Evolutionary conservation across 768 basidiomycete genomes (phyloP), one percentile per base, ranked within the genome.

Genomic region (Erythrobasidium yunnanense): DNA sequence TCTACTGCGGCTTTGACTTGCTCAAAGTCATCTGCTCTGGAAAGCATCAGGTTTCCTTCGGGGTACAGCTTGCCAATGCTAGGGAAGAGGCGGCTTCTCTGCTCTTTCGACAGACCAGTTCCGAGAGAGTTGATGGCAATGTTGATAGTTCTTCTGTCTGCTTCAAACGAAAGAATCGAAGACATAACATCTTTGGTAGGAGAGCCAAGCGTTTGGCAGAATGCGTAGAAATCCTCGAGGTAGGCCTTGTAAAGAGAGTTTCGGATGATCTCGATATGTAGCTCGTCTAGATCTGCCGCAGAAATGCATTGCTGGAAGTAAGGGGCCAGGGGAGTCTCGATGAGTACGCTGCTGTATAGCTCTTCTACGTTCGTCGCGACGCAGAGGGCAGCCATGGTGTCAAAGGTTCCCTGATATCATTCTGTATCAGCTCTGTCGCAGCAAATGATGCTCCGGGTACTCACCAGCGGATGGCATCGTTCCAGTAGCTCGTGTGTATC

Each of bases 71-170:
- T 83, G 18, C 95, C 95, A 67, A 97, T 88, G 17, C 86, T 81
- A 4, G 95, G 95, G 82, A 93, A 97, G 38, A 99, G 83, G 73
- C 85, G 85, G 15, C 91, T 90, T 34, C 95, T 87, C 71, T 89
- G 86, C 74, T 99, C 95, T 77, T 99, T 99, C 42, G 86, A 81
- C 66, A 99, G 82, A 72, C 90, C 90, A 2, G 95, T 96, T 67
- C 86, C 87, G 78, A 97, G 93, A 13, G 95, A 97, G 81, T 99
- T 99, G 80, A 99, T 88, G 33, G 95, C 95, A 77, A 99, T 96
- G 80, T 97, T 99, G 76, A 97, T 86, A 1, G 91, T 87, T 55
- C 95, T 85, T 34, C 95, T 83, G 78, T 99, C 95, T 27, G 93
- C 95, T 79, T 99, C 95, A 73, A 99, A 99, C 5, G 86, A 81